Conservation (phyloP, 208 protist species). For the Acanthamoeba royreba region DNA sequence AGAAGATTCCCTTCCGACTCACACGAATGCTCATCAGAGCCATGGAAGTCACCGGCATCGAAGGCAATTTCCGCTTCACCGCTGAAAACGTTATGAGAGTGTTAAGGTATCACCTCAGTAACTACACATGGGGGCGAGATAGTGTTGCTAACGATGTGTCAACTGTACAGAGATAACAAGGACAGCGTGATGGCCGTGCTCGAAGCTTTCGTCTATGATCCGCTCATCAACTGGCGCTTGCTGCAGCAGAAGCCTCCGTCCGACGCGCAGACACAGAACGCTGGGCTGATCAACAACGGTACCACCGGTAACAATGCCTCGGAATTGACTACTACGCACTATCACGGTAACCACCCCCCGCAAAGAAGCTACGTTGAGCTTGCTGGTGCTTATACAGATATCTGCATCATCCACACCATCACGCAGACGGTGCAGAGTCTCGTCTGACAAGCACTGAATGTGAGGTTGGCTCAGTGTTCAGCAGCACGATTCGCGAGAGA, state of each 20-base stretch:
- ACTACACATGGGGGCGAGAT: no score
- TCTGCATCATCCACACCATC: no score
- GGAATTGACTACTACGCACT: no score
- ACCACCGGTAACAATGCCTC: no score
- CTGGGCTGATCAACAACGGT: neutral
- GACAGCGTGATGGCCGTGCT: slow-evolving; percentile 98
- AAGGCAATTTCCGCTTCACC: slow-evolving; percentile 97
- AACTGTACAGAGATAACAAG: slow-evolving; percentile 92
- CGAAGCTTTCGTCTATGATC: slow-evolving; percentile 99
- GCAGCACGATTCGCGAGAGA: no score
- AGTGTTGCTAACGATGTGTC: neutral
- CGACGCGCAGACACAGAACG: neutral
- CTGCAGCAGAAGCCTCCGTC: slow-evolving; percentile 74
- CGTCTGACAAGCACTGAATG: no score
- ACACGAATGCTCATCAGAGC: slow-evolving; percentile 98
- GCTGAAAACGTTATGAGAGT: slow-evolving; percentile 97
- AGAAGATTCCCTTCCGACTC: slow-evolving; percentile 99
- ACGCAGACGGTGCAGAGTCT: no score
- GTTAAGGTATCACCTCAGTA: slow-evolving; percentile 76
- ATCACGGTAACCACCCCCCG: no score
- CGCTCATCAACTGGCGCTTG: slow-evolving; percentile 99
- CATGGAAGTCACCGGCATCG: slow-evolving; percentile 96
- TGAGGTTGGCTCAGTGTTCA: no score
- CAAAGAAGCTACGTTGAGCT: no score
- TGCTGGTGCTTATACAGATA: no score